Conservation (phyloP, 2,329 filamentous ascomycete genomes). For the Massarina eburnea region DNA sequence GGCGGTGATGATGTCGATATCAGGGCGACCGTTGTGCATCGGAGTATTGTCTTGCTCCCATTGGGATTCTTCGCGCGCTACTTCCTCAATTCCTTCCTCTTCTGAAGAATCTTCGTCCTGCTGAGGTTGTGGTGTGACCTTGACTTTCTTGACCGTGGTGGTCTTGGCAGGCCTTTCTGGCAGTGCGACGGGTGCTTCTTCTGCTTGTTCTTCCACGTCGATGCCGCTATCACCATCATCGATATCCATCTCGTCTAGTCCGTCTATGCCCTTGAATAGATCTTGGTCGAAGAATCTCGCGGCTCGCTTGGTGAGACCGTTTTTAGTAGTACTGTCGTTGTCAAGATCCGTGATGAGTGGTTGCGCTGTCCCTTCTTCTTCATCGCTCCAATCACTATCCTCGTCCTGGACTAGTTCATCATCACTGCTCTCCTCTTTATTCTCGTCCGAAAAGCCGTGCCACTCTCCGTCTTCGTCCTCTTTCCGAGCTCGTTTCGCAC, state of each 20-base stretch:
- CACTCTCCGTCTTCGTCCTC: slow-evolving; percentile 77
- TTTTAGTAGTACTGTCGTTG: slow-evolving; percentile 51
- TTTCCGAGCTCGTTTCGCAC: slow-evolving; percentile 83
- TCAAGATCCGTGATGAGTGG: slow-evolving; percentile 65
- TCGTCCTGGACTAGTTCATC: slow-evolving; percentile 60
- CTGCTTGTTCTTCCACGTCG: slow-evolving; percentile 41
- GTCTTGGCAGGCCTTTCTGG: slow-evolving; percentile 17
- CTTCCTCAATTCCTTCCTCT: slow-evolving; percentile 60
- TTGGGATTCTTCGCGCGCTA: slow-evolving; percentile 57
- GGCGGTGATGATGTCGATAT: slow-evolving; percentile 98
- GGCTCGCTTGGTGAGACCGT: slow-evolving; percentile 79
- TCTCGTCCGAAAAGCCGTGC: slow-evolving; percentile 76
- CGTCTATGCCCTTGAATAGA: slow-evolving; percentile 83
- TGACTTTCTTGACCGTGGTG: slow-evolving; percentile 15
- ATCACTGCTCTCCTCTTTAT: slow-evolving; percentile 60
- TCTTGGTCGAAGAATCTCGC: slow-evolving; percentile 92
- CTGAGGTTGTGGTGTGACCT: slow-evolving; percentile 12
- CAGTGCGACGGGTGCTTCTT: slow-evolving; percentile 17
- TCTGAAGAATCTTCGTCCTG: slow-evolving; percentile 41
- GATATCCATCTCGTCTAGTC: slow-evolving; percentile 60
- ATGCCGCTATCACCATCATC: slow-evolving; percentile 42
- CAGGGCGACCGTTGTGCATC: slow-evolving; percentile 65
- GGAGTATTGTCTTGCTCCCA: slow-evolving; percentile 70
- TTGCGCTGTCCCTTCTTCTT: slow-evolving; percentile 54
- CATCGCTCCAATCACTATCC: slow-evolving; percentile 65